These are phyloP conservation scores for Sporothrix curviconia DNA, from an alignment of 2,329 filamentous ascomycete species.

Conservation along the genomic window DNA sequence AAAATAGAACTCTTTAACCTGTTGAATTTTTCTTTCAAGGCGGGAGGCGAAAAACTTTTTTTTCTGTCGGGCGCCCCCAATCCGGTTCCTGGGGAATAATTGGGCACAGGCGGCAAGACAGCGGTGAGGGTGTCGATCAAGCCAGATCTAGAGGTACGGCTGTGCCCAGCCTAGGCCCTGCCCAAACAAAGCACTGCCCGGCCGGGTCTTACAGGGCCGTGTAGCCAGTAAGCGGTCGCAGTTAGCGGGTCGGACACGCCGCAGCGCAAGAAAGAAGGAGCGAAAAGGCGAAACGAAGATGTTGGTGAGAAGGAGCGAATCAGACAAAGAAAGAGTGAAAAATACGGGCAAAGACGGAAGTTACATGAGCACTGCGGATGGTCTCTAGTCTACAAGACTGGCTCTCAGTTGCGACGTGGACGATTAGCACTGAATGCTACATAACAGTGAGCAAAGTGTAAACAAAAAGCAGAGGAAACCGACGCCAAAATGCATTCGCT, in stretches of 20 bases:
- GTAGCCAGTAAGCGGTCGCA: too few relatives aligned
- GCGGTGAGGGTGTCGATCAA: slow-evolving; percentile 2
- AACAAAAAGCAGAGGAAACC: too few relatives aligned
- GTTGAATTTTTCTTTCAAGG: not conserved
- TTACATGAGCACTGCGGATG: too few relatives aligned
- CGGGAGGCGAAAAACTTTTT: slow-evolving; percentile 8
- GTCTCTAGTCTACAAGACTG: too few relatives aligned
- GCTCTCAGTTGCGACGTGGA: too few relatives aligned
- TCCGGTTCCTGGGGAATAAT: not conserved
- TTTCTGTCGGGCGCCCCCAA: not conserved
- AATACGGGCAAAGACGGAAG: not conserved
- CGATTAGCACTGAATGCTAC: too few relatives aligned
- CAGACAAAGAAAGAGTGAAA: not conserved
- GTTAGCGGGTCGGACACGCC: slow-evolving; percentile 6
- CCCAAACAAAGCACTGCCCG: too few relatives aligned
- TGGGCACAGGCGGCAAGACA: not conserved
- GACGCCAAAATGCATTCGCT: too few relatives aligned
- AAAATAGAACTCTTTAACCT: not conserved
- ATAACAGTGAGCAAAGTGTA: too few relatives aligned
- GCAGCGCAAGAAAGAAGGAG: slow-evolving; percentile 4
- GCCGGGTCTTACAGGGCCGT: too few relatives aligned
- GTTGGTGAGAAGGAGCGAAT: not conserved
- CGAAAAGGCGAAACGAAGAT: not conserved
- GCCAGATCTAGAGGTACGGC: not conserved
- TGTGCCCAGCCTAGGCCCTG: not conserved